These are phyloP conservation scores for Daldinia sp. DNA, from an alignment of 2,329 filamentous ascomycete genomes.

Conservation along the genomic window DNA sequence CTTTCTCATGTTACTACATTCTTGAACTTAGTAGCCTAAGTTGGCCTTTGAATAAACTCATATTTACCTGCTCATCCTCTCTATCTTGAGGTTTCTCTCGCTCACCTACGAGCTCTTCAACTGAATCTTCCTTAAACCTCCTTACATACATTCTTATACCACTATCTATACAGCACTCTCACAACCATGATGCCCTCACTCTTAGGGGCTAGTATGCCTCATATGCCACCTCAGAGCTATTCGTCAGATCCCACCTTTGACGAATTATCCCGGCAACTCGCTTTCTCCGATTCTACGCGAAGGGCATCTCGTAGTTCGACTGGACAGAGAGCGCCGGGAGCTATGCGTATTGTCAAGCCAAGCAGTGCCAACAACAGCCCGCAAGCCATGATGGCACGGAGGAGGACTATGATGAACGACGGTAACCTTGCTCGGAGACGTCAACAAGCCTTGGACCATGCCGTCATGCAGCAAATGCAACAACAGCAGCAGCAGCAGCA, in stretches of 20 bases:
- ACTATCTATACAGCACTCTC: slow-evolving; percentile 17
- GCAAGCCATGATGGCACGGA: slow-evolving; percentile 59
- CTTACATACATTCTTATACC: too few relatives aligned
- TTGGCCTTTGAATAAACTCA: slow-evolving; percentile 33
- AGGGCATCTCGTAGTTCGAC: slow-evolving; percentile 59
- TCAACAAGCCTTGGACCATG: slow-evolving; percentile 58
- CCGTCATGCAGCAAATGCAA: slow-evolving; percentile 52
- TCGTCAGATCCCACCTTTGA: slow-evolving; percentile 57
- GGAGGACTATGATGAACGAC: slow-evolving; percentile 66
- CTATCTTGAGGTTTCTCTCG: slow-evolving; percentile 1
- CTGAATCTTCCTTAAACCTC: slow-evolving; percentile 8
- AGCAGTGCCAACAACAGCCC: slow-evolving; percentile 75
- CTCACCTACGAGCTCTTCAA: slow-evolving; percentile 3
- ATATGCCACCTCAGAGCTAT: slow-evolving; percentile 47
- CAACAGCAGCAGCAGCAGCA: slow-evolving; percentile 51
- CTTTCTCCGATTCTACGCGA: slow-evolving; percentile 56
- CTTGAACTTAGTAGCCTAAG: slow-evolving; percentile 40
- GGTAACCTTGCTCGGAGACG: slow-evolving; percentile 54
- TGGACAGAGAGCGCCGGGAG: slow-evolving; percentile 57
- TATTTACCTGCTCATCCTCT: slow-evolving; percentile 35
- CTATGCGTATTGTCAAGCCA: slow-evolving; percentile 70
- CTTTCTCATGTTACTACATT: slow-evolving; percentile 44
- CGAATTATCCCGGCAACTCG: slow-evolving; percentile 61
- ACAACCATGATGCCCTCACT: slow-evolving; percentile 49
- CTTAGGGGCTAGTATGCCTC: slow-evolving; percentile 46